A percentile compares a stretch with the other conserved stretches of the same genome.
phyloP scores from a whole-genome alignment of 768 basidiomycete genomes.

The Boletus subparvulus region DNA sequence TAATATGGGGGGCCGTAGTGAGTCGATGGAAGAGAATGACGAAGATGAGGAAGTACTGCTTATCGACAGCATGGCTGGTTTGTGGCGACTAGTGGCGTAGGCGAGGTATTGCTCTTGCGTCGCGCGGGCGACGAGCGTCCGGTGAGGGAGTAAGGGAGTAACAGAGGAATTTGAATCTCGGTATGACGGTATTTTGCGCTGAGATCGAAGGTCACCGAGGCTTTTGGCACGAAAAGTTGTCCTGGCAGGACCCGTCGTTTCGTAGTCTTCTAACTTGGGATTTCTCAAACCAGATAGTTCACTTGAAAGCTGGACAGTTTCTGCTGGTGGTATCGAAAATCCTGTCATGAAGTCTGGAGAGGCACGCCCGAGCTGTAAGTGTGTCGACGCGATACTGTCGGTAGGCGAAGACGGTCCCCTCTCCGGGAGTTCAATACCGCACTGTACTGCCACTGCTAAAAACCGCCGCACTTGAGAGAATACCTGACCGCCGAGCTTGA shows the following conservation, averaged over 20 bases:
- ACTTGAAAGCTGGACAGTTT: constrained; percentile 4
- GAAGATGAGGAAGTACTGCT: constrained; percentile 76
- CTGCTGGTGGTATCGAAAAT: constrained; percentile 13
- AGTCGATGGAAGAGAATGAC: constrained; percentile 63
- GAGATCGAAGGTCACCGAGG: constrained; percentile 48
- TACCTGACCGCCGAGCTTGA: constrained; percentile 76
- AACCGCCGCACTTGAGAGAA: constrained; percentile 81
- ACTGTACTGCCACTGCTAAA: constrained; percentile 71
- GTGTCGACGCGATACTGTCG: constrained; percentile 17
- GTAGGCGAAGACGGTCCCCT: constrained; percentile 36
- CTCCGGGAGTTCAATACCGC: constrained; percentile 67
- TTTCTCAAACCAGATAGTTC: constrained; percentile 34
- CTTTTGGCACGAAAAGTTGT: constrained; percentile 49
- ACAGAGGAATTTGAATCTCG: constrained; percentile 38
- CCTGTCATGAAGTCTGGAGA: constrained; percentile 17
- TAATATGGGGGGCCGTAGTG: constrained; percentile 42
- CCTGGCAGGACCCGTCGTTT: constrained; percentile 25
- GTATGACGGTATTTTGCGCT: constrained; percentile 31
- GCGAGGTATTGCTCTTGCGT: constrained; percentile 42
- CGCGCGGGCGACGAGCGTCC: constrained; percentile 24
- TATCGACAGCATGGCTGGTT: constrained; percentile 48
- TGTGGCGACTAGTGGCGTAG: constrained; percentile 42
- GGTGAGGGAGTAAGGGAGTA: constrained; percentile 37
- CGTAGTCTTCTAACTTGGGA: constrained; percentile 23
- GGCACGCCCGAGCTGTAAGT: constrained; percentile 11